Evolutionary conservation across 2,329 filamentous ascomycete species (phyloP), one percentile per base, ranked within the genome.

Genomic region (Boeremia lycopersici): DNA sequence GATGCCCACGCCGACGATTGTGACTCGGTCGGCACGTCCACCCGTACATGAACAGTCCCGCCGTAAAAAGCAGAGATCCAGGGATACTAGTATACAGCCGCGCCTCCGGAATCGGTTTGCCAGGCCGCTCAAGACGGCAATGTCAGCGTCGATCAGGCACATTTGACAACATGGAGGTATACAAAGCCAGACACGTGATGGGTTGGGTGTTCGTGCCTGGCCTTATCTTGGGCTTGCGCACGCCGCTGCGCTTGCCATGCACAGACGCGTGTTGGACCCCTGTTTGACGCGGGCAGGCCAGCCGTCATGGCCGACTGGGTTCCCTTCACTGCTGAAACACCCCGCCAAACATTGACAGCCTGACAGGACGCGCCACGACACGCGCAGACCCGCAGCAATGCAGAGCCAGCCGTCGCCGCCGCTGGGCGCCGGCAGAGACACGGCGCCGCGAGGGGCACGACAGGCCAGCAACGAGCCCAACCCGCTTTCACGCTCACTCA

Each of bases 41-140:
- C 11, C 65, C 67, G 36, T 70, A 71, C 28, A 71, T 65, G 58
- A 71, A 72, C 5, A 71, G 31, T 0, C 67, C 65, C 0, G 46
- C 62, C 0, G 65, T 68, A 31, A 72, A 70, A n/a, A 78, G 5
- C 70, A 79, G 42, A 23, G 73, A 77, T 4, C 77, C 77, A 0
- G 73, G 68, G 12, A 79, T 73, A 34, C 76, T 73, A 1, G 75
- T 75, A 46, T 79, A 79, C 4, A 79, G 58, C 1, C 77, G 65
- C 1, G 73, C 77, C 54, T 80, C 77, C 0, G 78, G 77, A 3
- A 79, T 75, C 0, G 76, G 74, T 8, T 62, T 71, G 0, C 76
- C 75, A 0, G 78, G 76, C 0, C 59, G 57, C 41, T 79, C 19
- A 23, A 23, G 19, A 23, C 19, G 19, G 19, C 19, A 23, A 23